Percentiles rank a stretch among this genome's conserved stretches.
Conservation (phyloP, 768 basidiomycete genomes). For the Rhodocollybia butyracea region DNA sequence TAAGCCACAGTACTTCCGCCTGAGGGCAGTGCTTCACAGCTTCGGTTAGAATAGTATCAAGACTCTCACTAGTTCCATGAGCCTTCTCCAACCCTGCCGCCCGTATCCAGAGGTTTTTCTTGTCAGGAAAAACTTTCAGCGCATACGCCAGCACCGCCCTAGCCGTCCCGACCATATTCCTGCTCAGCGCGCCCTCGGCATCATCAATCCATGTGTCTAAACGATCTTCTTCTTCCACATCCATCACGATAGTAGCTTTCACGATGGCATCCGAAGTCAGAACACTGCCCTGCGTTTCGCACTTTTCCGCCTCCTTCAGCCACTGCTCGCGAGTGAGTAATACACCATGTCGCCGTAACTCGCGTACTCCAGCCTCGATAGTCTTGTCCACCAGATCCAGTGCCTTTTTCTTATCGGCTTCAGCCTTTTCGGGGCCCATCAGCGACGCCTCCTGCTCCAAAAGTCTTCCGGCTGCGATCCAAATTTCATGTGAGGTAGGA, state of each 20-base stretch:
- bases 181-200: constrained; percentile 75
- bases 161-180: constrained; percentile 77
- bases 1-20: constrained; percentile 95
- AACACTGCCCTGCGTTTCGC: constrained; percentile 81
- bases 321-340: constrained; percentile 90
- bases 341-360: constrained; percentile 80
- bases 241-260: constrained; percentile 91
- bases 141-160: constrained; percentile 90
- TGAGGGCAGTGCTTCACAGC: constrained; percentile 92
- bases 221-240: constrained; percentile 92
- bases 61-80: constrained; percentile 82
- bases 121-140: constrained; percentile 86
- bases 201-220: constrained; percentile 89
- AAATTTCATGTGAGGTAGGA: constrained; percentile 96
- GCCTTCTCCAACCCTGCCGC: constrained; percentile 93
- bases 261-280: constrained; percentile 92
- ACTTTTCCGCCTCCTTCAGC: constrained; percentile 92
- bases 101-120: constrained; percentile 79
- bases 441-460: constrained; percentile 77
- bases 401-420: constrained; percentile 57
- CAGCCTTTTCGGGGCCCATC: constrained; percentile 28
- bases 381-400: constrained; percentile 81
- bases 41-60: constrained; percentile 76
- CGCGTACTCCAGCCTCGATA: constrained; percentile 79
- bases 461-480: constrained; percentile 94